phyloP scores from a whole-genome alignment of 129 eudicot species.

The Helichrysum umbraculigerum region DNA sequence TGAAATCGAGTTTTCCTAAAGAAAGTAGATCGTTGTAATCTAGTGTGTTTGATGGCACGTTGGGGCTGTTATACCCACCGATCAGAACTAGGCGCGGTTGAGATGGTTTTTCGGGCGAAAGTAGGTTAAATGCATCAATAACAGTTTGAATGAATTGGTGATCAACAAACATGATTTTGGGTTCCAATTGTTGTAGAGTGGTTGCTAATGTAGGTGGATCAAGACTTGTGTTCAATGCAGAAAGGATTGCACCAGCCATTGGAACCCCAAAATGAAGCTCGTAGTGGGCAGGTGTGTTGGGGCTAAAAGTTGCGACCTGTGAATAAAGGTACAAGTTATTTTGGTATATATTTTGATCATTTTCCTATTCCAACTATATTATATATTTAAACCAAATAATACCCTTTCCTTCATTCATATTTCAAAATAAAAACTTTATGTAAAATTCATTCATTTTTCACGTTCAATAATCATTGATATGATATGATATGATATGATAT shows the following conservation, averaged over 20 bases:
- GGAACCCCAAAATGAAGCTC: conserved; percentile 81
- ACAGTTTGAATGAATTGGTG: conserved; percentile 34
- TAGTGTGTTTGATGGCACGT: conserved; percentile 9
- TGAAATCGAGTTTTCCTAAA: conserved; percentile 47
- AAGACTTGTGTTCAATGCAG: conserved; percentile 58
- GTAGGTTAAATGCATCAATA: conserved; percentile 30
- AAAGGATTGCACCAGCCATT: conserved; percentile 66
- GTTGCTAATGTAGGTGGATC: conserved; percentile 43
- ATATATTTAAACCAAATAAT: no score
- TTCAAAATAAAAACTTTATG: no score
- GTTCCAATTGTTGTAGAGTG: conserved; percentile 41
- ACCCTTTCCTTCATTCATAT: no score
- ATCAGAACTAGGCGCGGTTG: conserved; percentile 38
- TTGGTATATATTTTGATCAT: no score
- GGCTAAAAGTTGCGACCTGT: conserved; percentile 64
- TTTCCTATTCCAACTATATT: no score
- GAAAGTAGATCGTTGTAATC: conserved; percentile 44
- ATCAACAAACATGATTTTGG: conserved; percentile 52
- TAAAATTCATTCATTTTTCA: no score
- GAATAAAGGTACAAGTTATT: neutral
- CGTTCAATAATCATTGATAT: no score
- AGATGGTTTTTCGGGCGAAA: neutral
- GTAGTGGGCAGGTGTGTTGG: conserved; percentile 64
- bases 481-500: no score
- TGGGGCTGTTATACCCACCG: neutral